Evolutionary conservation across 257 asterid species (phyloP), one percentile per base, ranked within the genome.

Genomic region (Solanum virginianum): DNA sequence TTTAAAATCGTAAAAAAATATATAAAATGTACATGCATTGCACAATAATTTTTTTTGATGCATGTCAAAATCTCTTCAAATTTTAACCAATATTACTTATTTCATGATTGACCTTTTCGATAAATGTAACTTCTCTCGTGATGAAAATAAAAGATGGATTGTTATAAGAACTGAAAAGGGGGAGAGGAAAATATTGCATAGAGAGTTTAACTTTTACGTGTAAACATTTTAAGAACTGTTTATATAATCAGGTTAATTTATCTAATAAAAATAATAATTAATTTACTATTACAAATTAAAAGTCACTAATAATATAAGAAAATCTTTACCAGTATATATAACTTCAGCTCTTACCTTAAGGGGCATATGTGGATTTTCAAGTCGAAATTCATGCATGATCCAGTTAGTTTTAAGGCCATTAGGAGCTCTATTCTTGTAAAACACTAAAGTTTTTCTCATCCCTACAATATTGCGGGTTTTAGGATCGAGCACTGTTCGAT

Each of bases 311-410:
- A 59, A 4, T 59, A 8, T 8, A 68, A 36, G 49, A 68, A 32
- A 16, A 10, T 68, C 9, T 57, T 57, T 20, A 60, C 3, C 14
- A 1, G 1, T 57, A 3, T 57, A 57, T 57, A 57, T 60, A n/a
- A 60, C 10, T 57, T 57, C 20, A 20, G 20, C 22, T 60, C 32
- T 10, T 70, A 70, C 94, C 95, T 92, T 90, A 18, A 91, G 97
- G 69, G 97, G 95, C 45, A 90, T 39, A 49, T 83, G 91, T 36
- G 93, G 93, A 85, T 90, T 91, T 62, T 93, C 91, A 2, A 93
- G 89, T 72, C 97, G 93, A 91, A 90, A 93, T 84, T 93, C 95
- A 87, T 92, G 94, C 95, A 92, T 92, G 81, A 93, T 91, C 97
- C 97, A 93, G 24, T 92, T 92, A 17, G 92, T 92, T 85, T 93